Conservation (phyloP, 208 protist species). For the Strigomonas oncopelti region DNA sequence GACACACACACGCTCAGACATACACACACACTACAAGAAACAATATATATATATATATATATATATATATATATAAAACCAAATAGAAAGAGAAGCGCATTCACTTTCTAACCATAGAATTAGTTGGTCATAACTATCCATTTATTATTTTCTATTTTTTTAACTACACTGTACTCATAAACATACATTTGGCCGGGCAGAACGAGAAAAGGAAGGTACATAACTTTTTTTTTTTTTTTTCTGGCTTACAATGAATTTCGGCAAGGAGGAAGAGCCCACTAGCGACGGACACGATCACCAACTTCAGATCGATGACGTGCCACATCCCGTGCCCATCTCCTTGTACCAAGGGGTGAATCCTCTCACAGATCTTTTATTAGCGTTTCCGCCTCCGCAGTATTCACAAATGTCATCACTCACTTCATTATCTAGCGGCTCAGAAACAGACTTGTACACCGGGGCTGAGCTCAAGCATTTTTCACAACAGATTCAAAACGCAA, state of each 20-base stretch:
- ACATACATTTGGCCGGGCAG: not conserved
- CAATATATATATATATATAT: no score
- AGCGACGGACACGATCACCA: not conserved
- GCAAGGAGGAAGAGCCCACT: not conserved
- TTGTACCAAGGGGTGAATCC: slow-evolving; percentile 31
- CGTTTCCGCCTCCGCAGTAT: slow-evolving; percentile 36
- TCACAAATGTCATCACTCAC: not conserved
- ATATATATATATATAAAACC: not conserved
- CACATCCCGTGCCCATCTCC: slow-evolving; percentile 20
- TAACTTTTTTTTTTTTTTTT: no score
- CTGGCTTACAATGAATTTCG: not conserved
- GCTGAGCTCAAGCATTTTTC: slow-evolving; percentile 22
- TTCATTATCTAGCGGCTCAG: slow-evolving; percentile 6
- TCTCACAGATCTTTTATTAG: slow-evolving; percentile 41
- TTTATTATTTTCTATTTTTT: not conserved
- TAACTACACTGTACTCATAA: no score
- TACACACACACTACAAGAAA: not conserved
- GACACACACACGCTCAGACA: no score
- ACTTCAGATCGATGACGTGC: not conserved
- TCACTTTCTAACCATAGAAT: not conserved
- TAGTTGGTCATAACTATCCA: not conserved
- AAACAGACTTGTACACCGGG: not conserved
- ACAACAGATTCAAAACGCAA: slow-evolving; percentile 31
- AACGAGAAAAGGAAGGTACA: not conserved
- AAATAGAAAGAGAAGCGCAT: not conserved